A percentile compares a stretch with the other conserved stretches of the same genome.
Evolutionary conservation across 176 grass and related monocot genomes (phyloP).

Genomic region (Oryza longistaminata): DNA sequence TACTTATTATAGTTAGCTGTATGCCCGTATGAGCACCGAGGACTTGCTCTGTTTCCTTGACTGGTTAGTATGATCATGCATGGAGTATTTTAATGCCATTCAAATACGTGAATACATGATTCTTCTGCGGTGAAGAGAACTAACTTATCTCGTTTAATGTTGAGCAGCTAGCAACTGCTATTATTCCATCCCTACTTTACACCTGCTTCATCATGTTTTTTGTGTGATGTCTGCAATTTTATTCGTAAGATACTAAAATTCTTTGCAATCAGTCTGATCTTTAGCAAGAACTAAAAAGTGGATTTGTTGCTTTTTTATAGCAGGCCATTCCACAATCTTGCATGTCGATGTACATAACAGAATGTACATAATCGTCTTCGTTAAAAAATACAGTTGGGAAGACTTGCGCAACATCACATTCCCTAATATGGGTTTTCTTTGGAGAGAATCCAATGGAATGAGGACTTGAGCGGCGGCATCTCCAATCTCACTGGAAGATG

Average conservation of each 20-base stretch:
- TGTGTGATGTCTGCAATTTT: slow-evolving; percentile 3
- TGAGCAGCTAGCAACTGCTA: not conserved
- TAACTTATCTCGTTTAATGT: not conserved
- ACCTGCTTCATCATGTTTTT: slow-evolving; percentile 11
- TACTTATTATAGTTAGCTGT: not conserved
- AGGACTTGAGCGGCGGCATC: not conserved
- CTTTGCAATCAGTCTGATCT: too few species aligned
- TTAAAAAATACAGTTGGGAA: not conserved
- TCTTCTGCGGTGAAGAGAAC: not conserved
- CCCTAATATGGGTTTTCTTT: not conserved
- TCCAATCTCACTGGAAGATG: slow-evolving; percentile 22
- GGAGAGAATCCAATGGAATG: not conserved
- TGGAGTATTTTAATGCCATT: slow-evolving; percentile 4
- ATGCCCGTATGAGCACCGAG: not conserved
- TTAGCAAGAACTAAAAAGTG: not conserved
- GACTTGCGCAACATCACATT: not conserved
- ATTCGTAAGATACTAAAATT: not conserved
- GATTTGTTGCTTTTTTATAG: slow-evolving; percentile 9
- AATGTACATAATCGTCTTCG: slow-evolving; percentile 28
- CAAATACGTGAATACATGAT: slow-evolving; percentile 4
- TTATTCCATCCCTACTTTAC: not conserved
- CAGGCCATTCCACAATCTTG: slow-evolving; percentile 34
- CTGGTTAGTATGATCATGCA: slow-evolving; percentile 13
- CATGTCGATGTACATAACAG: slow-evolving; percentile 6
- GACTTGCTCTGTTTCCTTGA: not conserved